Evolutionary conservation across 768 basidiomycete genomes (phyloP), one percentile per base, ranked within the genome.

Genomic region (Chiua virens): DNA sequence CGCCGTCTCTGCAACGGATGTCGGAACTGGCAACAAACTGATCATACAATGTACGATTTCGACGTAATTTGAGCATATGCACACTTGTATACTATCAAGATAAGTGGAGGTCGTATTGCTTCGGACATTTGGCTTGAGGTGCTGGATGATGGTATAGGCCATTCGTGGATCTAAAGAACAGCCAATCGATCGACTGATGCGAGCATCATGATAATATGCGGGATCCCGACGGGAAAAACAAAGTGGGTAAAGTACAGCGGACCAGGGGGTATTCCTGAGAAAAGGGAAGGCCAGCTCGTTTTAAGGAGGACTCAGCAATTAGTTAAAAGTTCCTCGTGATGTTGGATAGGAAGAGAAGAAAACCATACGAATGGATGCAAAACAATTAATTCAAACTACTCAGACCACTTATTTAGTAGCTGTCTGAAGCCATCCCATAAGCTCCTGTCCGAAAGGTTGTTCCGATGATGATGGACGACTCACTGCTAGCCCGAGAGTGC

Each of bases 401-500:
- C 45, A 41, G 23, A 56, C 49, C 35, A 38, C 45, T 47, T 55
- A 62, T 62, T 72, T 71, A 60, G 70, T 56, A 57, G 62, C 65
- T 54, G 71, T 68, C 69, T 71, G 67, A 47, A 70, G 66, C 63
- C 68, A 71, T 51, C 58, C 56, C 68, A 69, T 69, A 61, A 69
- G 68, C 63, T 71, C 70, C 25, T 68, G 70, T 56, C 49, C 68
- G 50, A 69, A 70, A 39, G 69, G 70, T 23, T 55, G 54, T 51
- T 63, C 65, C 64, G 68, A 66, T 65, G 63, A 62, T 59, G 69
- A 68, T 63, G 57, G 53, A 66, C 52, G 50, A 79, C 83, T 74
- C 68, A 87, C 85, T 69, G 79, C 78, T 70, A 83, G 78, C 66
- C 87, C 85, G 73, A 89, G 71, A 54, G 87, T 84, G 60, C 87